phyloP scores from a whole-genome alignment of 108 stramenopile genomes.

The Skeletonema grethae region DNA sequence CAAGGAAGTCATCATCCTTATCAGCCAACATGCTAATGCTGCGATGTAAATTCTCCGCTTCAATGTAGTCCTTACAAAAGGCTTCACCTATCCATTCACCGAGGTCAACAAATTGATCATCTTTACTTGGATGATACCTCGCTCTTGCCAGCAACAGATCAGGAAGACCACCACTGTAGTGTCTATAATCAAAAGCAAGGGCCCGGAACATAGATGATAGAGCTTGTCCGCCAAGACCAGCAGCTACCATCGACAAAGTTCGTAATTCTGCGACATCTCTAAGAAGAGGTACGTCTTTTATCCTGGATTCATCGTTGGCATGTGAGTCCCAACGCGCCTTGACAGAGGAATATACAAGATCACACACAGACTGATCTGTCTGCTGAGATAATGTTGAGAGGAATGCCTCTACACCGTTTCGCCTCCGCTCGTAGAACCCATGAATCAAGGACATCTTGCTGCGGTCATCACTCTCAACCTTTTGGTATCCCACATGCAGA shows the following conservation, averaged over 20 bases:
- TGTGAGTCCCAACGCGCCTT: slow-evolving; percentile 40
- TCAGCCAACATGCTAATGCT: slow-evolving; percentile 51
- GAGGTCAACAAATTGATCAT: slow-evolving; percentile 57
- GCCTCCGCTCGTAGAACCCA: slow-evolving; percentile 66
- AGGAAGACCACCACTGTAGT: slow-evolving; percentile 84
- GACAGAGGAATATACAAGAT: slow-evolving; percentile 60
- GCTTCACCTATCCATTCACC: slow-evolving; percentile 81
- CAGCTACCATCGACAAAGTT: slow-evolving; percentile 74
- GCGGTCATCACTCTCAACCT: slow-evolving; percentile 4
- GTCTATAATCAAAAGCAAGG: slow-evolving; percentile 80
- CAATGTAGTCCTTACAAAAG: slow-evolving; percentile 45
- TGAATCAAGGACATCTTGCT: not conserved
- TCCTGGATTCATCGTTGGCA: slow-evolving; percentile 6
- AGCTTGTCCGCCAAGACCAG: slow-evolving; percentile 68
- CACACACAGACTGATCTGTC: slow-evolving; percentile 42
- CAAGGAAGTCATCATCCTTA: slow-evolving; percentile 80
- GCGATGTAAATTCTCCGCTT: slow-evolving; percentile 20
- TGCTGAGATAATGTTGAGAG: slow-evolving; percentile 46
- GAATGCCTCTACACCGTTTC: slow-evolving; percentile 52
- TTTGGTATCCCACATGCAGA: slow-evolving; percentile 68
- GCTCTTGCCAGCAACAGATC: slow-evolving; percentile 62
- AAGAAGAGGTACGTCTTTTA: slow-evolving; percentile 50
- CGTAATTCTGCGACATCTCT: slow-evolving; percentile 62
- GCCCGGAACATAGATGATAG: slow-evolving; percentile 69
- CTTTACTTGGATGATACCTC: slow-evolving; percentile 30